Evolutionary conservation across 129 eudicot species (phyloP).

Genomic region (Flaveria sonorensis): DNA sequence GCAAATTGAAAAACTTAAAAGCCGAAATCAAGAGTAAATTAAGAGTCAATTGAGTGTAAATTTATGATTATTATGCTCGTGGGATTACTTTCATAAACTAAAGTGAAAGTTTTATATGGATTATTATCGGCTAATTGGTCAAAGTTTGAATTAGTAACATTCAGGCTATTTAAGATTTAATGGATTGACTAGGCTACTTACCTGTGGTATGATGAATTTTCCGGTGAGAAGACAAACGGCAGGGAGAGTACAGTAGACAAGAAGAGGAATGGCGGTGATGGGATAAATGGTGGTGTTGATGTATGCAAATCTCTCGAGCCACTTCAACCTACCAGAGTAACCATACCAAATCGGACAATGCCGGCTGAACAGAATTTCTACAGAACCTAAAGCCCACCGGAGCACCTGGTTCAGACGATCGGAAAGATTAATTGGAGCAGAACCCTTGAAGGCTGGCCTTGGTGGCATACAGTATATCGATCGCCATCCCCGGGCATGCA

Average conservation of each 20-base stretch:
- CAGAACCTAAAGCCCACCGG: slow-evolving; percentile 97
- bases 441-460: slow-evolving; percentile 90
- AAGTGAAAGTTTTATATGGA: too few relatives aligned
- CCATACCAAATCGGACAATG: slow-evolving; percentile 98
- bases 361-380: slow-evolving; percentile 90
- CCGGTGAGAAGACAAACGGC: slow-evolving; percentile 95
- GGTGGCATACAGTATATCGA: slow-evolving; percentile 92
- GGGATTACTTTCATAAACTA: too few relatives aligned
- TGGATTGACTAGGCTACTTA: slow-evolving; percentile 36
- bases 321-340: slow-evolving; percentile 75
- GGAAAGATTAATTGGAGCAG: slow-evolving; percentile 95
- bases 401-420: slow-evolving; percentile 98
- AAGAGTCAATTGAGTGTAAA: too few relatives aligned
- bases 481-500: slow-evolving; percentile 99
- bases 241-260: slow-evolving; percentile 81
- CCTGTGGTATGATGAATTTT: slow-evolving; percentile 94
- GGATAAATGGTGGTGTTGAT: slow-evolving; percentile 92
- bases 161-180: not conserved
- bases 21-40: too few relatives aligned
- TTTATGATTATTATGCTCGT: too few relatives aligned
- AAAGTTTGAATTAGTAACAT: too few relatives aligned
- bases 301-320: slow-evolving; percentile 94
- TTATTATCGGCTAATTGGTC: too few relatives aligned
- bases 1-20: too few relatives aligned
- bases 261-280: slow-evolving; percentile 77